Conservation (phyloP, 2,329 filamentous ascomycete species). For the Fusarium tjaetaba region DNA sequence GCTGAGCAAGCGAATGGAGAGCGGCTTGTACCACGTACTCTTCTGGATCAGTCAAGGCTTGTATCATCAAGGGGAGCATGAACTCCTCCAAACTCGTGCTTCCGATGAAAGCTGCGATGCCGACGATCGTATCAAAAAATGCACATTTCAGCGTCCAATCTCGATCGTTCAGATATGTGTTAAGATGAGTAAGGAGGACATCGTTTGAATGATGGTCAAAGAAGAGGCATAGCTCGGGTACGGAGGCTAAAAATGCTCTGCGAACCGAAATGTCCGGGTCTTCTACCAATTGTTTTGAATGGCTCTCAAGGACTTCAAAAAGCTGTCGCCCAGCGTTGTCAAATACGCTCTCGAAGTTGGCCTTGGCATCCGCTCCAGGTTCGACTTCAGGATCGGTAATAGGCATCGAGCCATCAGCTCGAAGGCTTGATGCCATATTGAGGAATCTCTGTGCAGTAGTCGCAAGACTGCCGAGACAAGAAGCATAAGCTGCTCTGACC, state of each 20-base stretch:
- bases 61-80: conserved; percentile 93
- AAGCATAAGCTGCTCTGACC: conserved; percentile 90
- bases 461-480: conserved; percentile 88
- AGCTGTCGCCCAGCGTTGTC: conserved; percentile 88
- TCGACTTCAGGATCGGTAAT: conserved; percentile 83
- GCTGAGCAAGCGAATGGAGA: conserved; percentile 84
- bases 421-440: conserved; percentile 88
- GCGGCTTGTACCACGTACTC: conserved; percentile 94
- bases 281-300: conserved; percentile 90
- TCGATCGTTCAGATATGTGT: conserved; percentile 95
- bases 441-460: conserved; percentile 86
- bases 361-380: conserved; percentile 71
- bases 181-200: conserved; percentile 93
- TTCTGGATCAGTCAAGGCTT: conserved; percentile 91
- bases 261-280: conserved; percentile 87
- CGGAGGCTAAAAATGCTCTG: conserved; percentile 89
- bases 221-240: conserved; percentile 92
- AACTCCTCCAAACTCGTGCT: conserved; percentile 92
- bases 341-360: conserved; percentile 83
- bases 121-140: conserved; percentile 95
- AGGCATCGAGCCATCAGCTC: conserved; percentile 83
- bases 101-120: conserved; percentile 89
- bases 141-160: conserved; percentile 98
- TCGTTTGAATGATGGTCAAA: conserved; percentile 95
- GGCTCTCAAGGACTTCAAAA: conserved; percentile 82